phyloP scores from a whole-genome alignment of 2,329 filamentous ascomycete species.

The Calonectria henricotiae region DNA sequence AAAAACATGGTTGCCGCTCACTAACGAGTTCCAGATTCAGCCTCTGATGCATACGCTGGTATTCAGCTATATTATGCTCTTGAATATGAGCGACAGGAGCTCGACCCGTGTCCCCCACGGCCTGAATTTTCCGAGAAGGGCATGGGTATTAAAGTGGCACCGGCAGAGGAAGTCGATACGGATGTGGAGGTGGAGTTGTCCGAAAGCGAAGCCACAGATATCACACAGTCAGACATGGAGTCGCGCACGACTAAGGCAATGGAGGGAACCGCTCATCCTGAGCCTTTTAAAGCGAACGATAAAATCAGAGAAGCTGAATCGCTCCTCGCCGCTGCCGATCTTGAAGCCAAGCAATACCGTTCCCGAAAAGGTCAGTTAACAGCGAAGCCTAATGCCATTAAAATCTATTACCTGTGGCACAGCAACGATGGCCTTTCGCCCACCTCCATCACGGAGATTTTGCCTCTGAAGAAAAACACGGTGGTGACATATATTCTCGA shows the following conservation, averaged over 20 bases:
- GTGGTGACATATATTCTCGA: constrained; percentile 74
- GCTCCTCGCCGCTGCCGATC: constrained; percentile 64
- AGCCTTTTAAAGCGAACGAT: constrained; percentile 41
- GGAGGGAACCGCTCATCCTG: background rate
- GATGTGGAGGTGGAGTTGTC: constrained; percentile 22
- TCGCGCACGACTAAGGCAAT: background rate
- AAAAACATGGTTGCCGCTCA: no score
- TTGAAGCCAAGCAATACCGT: constrained; percentile 59
- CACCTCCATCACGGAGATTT: constrained; percentile 67
- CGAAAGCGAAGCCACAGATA: constrained; percentile 30
- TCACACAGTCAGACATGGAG: background rate
- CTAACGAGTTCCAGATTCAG: constrained; percentile 73
- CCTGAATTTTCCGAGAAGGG: constrained; percentile 80
- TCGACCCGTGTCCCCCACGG: constrained; percentile 80
- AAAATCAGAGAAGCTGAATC: constrained; percentile 54
- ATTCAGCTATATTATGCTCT: constrained; percentile 81
- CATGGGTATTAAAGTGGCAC: constrained; percentile 71
- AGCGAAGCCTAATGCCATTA: constrained; percentile 60
- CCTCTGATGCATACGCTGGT: constrained; percentile 87
- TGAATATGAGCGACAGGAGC: constrained; percentile 76
- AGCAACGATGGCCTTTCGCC: constrained; percentile 66
- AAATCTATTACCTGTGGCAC: constrained; percentile 78
- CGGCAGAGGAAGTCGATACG: constrained; percentile 23
- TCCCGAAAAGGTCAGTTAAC: constrained; percentile 48
- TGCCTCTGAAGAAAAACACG: constrained; percentile 71